Evolutionary conservation across 2,329 filamentous ascomycete species (phyloP).

Genomic region (Cryphonectria nitschkei): DNA sequence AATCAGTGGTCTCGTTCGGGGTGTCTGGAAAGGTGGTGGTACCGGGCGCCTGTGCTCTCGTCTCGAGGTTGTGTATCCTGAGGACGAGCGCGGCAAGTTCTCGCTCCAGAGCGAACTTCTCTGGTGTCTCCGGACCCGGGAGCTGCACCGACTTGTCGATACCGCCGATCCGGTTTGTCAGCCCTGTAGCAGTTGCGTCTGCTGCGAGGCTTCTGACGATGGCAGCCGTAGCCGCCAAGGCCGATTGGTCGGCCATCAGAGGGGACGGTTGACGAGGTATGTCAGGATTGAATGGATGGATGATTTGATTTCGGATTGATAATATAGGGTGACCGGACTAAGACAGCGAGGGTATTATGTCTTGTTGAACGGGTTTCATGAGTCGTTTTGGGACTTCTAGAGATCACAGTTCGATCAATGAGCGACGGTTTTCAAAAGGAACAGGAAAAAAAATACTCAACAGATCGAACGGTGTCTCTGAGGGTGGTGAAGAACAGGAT

Average conservation of each 20-base stretch:
- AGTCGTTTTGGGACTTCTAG: conserved; percentile 11
- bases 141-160: conserved; percentile 62
- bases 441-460: conserved; percentile 10
- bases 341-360: conserved; percentile 20
- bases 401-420: conserved; percentile 14
- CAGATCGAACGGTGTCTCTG: conserved; percentile 14
- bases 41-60: conserved; percentile 66
- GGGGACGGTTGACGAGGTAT: conserved; percentile 13
- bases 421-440: conserved; percentile 11
- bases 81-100: conserved; percentile 80
- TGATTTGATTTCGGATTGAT: conserved; percentile 12
- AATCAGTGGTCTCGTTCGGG: conserved; percentile 73
- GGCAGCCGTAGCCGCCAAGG: conserved; percentile 56
- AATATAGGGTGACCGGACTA: conserved; percentile 16
- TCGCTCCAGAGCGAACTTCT: conserved; percentile 78
- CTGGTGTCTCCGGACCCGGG: conserved; percentile 74
- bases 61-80: conserved; percentile 82
- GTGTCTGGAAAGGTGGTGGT: conserved; percentile 71
- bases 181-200: conserved; percentile 44
- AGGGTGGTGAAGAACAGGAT: conserved; percentile 13
- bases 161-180: conserved; percentile 43
- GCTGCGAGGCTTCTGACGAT: conserved; percentile 57
- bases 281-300: conserved; percentile 19
- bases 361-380: conserved; percentile 26
- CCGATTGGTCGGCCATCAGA: conserved; percentile 57